phyloP scores from a whole-genome alignment of 192 early-diverging fungal genomes.

The Martensiomyces pterosporus region DNA sequence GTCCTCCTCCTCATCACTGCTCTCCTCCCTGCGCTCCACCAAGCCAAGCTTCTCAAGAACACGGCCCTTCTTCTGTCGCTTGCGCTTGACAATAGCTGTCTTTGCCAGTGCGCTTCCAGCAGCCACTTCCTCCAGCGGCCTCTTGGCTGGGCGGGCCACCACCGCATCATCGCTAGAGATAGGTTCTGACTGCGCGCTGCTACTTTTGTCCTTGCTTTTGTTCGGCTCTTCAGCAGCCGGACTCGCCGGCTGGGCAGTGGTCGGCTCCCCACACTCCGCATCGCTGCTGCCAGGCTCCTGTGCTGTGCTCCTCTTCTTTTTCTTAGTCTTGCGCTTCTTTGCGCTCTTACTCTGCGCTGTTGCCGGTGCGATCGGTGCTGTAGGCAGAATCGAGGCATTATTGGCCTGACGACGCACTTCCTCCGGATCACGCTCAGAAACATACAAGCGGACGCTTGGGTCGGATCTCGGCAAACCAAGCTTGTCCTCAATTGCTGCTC shows the following conservation, averaged over 20 bases:
- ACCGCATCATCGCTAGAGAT: no score
- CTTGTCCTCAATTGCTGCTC: slow-evolving; percentile 63
- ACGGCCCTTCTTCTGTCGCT: slow-evolving; percentile 53
- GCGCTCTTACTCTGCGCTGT: neutral
- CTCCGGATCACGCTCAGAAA: slow-evolving; percentile 51
- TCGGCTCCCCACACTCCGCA: neutral
- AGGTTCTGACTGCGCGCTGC: no score
- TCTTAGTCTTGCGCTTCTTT: slow-evolving; percentile 41
- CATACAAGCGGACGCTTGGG: slow-evolving; percentile 54
- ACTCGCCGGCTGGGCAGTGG: no score
- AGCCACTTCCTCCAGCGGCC: slow-evolving; percentile 16
- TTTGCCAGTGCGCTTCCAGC: slow-evolving; percentile 39
- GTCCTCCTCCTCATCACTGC: slow-evolving; percentile 9
- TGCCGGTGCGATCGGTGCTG: no score
- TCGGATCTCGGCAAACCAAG: slow-evolving; percentile 60
- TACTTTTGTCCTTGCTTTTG: neutral
- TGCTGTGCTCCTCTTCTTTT: slow-evolving; percentile 51
- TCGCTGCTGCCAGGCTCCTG: neutral
- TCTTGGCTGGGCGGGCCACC: slow-evolving; percentile 1
- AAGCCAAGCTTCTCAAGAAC: slow-evolving; percentile 34
- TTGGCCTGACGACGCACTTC: slow-evolving; percentile 23
- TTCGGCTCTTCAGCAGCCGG: no score
- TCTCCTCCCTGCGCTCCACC: slow-evolving; percentile 8
- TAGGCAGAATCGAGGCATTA: slow-evolving; percentile 1
- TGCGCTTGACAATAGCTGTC: slow-evolving; percentile 45